Conservation (phyloP, 2,329 filamentous ascomycete species). For the Elsinoe arachidis region DNA sequence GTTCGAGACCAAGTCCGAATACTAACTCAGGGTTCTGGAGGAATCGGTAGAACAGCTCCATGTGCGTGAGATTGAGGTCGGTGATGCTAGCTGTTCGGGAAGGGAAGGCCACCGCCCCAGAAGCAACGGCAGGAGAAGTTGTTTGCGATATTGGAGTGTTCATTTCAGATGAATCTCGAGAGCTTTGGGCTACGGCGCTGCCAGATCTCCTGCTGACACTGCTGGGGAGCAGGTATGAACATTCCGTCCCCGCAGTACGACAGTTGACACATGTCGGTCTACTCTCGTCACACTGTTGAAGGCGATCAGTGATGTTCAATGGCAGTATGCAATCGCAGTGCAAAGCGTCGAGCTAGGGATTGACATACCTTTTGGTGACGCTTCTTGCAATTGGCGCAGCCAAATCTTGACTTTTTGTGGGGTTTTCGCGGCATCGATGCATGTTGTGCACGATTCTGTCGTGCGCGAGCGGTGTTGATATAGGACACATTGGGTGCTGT, state of each 20-base stretch:
- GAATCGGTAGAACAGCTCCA: neutral
- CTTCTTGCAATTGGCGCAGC: constrained; percentile 16
- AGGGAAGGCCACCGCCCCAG: neutral
- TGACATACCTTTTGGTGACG: constrained; percentile 15
- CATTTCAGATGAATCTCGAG: neutral
- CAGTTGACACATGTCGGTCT: constrained; percentile 14
- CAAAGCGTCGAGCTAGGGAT: neutral
- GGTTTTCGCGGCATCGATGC: constrained; percentile 6
- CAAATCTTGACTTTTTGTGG: constrained; percentile 15
- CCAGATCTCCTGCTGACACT: neutral
- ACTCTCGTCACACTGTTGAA: constrained; percentile 14
- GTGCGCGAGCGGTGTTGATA: neutral
- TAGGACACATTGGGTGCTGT: neutral
- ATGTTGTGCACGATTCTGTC: neutral
- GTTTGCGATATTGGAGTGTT: neutral
- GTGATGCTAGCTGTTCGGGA: neutral
- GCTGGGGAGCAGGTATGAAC: constrained; percentile 1
- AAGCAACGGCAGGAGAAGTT: neutral
- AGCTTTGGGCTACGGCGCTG: neutral
- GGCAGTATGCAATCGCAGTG: neutral
- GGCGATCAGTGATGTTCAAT: neutral
- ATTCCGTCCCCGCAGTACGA: constrained; percentile 3
- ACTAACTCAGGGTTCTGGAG: neutral
- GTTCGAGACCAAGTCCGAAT: neutral
- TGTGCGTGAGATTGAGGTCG: neutral